phyloP scores from a whole-genome alignment of 2,329 filamentous ascomycete genomes.

The Ploettnerulaceae sp. region DNA sequence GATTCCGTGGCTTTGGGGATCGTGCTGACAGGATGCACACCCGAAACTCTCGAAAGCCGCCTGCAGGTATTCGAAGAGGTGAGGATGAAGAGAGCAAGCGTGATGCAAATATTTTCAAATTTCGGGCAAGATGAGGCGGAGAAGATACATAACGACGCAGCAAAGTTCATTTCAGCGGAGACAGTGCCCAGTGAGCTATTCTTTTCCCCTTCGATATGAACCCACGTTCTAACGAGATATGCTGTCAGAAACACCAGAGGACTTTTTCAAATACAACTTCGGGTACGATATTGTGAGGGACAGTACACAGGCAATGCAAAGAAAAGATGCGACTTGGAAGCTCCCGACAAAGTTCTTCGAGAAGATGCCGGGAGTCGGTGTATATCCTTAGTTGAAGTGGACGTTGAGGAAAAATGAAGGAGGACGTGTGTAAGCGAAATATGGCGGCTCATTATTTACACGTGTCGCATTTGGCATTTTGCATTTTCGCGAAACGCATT shows the following conservation, averaged over 20 bases:
- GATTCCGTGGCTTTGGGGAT: conserved; percentile 56
- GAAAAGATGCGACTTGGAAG: conserved; percentile 16
- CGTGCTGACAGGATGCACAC: conserved; percentile 42
- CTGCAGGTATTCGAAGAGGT: conserved; percentile 54
- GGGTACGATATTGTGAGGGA: conserved; percentile 30
- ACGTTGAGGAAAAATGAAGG: no score
- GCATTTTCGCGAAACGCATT: no score
- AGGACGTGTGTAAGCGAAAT: no score
- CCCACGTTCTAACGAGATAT: neutral
- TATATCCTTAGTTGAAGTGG: conserved; percentile 20
- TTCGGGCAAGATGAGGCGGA: conserved; percentile 34
- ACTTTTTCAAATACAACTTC: conserved; percentile 30
- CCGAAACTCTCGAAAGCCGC: conserved; percentile 46
- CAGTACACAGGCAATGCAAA: conserved; percentile 10
- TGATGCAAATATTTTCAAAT: conserved; percentile 46
- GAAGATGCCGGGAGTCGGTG: conserved; percentile 14
- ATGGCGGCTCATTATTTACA: no score
- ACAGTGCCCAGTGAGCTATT: conserved; percentile 32
- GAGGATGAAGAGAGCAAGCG: conserved; percentile 51
- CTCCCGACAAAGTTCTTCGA: conserved; percentile 22
- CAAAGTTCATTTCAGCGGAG: conserved; percentile 27
- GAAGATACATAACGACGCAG: conserved; percentile 31
- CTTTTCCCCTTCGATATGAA: neutral
- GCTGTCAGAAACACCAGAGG: conserved; percentile 24
- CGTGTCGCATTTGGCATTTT: no score